Base-by-base conservation (phyloP, 2,329 filamentous ascomycete species). In the Pochonia chlamydosporia region DNA sequence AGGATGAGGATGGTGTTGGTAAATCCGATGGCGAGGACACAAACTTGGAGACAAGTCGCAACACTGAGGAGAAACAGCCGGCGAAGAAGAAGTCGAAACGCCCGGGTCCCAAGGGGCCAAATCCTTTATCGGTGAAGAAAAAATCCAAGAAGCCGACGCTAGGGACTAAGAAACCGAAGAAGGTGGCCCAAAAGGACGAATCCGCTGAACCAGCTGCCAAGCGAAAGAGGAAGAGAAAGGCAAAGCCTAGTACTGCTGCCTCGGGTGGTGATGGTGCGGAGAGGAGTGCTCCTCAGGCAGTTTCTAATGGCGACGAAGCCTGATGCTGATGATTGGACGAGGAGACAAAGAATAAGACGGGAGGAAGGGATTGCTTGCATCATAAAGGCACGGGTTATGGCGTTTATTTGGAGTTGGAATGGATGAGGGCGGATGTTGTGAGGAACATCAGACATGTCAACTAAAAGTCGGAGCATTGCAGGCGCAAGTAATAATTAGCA, bases 61-160 rank as follows among this genome's bases (percentile, higher is more conserved):
- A 59, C 33, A 47, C 39, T 18, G 49, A 44, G 3, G 52, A 40
- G 20, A 59, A 30, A 25, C 13, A 7, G 9, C 20, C 66, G 49
- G 69, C 66, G 59, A 72, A 73, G 58, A 76, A 82, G 63, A 81
- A 79, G 61, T 79, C 75, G 63, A 78, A 75, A 59, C 61, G 60
- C 20, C 78, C 75, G 49, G 85, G 84, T 1, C 76, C 74, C 3
- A 88, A 87, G 62, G 81, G 77, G 18, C 84, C 84, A 1, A 89
- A 89, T 62, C 85, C 85, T 8, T 66, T 89, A 46, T 78, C 83
- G 43, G 73, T 86, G 44, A 85, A 85, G 71, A 85, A 85, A 71
- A 89, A 87, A 68, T 55, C 76, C 24, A 87, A 85, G 70, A 81
- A 79, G 61, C 61, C 65, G 49, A 41, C 54, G 18, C 31, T 52